phyloP scores from a whole-genome alignment of 129 eudicot genomes.

The Gnaphalium uliginosum region DNA sequence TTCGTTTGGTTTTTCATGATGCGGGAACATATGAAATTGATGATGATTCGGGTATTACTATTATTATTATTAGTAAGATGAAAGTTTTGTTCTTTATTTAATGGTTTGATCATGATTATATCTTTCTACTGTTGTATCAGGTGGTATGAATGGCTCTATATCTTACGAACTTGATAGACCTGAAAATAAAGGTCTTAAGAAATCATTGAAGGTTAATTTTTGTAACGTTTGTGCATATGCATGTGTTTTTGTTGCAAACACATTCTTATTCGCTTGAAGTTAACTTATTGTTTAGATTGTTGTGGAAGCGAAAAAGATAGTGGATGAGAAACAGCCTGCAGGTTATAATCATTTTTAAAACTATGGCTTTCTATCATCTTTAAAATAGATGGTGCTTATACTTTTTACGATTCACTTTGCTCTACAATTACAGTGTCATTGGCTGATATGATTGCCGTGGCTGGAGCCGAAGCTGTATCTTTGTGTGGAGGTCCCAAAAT shows the following conservation, averaged over 20 bases:
- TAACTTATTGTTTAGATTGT: slow-evolving; percentile 59
- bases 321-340: slow-evolving; percentile 53
- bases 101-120: slow-evolving; percentile 5
- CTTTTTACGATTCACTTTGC: not conserved
- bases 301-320: slow-evolving; percentile 68
- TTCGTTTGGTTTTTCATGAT: slow-evolving; percentile 95
- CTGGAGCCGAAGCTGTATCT: slow-evolving; percentile 89
- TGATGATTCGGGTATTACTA: slow-evolving; percentile 58
- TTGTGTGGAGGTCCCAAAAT: slow-evolving; percentile 91
- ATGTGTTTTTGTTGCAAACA: not conserved
- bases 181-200: slow-evolving; percentile 80
- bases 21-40: slow-evolving; percentile 80
- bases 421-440: slow-evolving; percentile 53
- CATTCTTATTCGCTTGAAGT: slow-evolving; percentile 21
- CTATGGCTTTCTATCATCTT: not conserved
- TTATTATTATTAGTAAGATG: not conserved
- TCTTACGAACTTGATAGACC: slow-evolving; percentile 93
- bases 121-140: slow-evolving; percentile 38
- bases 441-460: slow-evolving; percentile 92
- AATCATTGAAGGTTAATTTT: slow-evolving; percentile 64
- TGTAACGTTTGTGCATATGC: not conserved
- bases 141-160: slow-evolving; percentile 98
- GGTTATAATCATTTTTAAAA: slow-evolving; percentile 37
- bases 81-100: slow-evolving; percentile 1
- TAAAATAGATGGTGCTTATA: not conserved